A percentile compares a stretch with the other conserved stretches of the same genome.
phyloP scores from a whole-genome alignment of 2,329 filamentous ascomycete genomes.

The Arachnomyces sp. region DNA sequence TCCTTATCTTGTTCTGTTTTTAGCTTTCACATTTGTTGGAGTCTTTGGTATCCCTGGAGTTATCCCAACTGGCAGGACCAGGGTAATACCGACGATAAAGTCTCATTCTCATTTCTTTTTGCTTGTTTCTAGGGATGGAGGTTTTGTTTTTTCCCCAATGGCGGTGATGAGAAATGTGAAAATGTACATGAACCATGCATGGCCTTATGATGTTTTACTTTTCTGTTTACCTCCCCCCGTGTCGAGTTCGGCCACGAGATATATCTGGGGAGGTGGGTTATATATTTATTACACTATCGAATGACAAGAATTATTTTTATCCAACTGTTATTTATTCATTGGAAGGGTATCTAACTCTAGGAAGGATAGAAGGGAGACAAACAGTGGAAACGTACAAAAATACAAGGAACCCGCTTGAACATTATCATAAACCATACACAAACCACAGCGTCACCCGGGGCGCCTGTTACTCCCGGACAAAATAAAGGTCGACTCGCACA shows the following conservation, averaged over 20 bases:
- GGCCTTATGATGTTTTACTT: slow-evolving; percentile 25
- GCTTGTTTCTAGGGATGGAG: slow-evolving; percentile 20
- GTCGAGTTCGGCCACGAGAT: slow-evolving; percentile 12
- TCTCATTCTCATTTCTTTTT: slow-evolving; percentile 15
- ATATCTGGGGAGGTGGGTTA: not conserved
- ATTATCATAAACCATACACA: not conserved
- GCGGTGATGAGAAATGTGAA: slow-evolving; percentile 28
- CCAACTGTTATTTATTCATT: slow-evolving; percentile 1
- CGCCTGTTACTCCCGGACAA: not conserved
- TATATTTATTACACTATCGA: slow-evolving; percentile 12
- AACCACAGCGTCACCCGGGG: too few species aligned
- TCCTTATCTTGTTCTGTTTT: slow-evolving; percentile 6
- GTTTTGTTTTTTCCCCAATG: slow-evolving; percentile 21
- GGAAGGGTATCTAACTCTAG: not conserved
- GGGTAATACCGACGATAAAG: not conserved
- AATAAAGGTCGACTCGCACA: not conserved
- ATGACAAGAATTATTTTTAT: slow-evolving; percentile 12
- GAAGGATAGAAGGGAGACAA: not conserved
- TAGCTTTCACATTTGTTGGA: slow-evolving; percentile 8
- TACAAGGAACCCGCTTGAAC: slow-evolving; percentile 4
- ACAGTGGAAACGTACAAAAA: slow-evolving; percentile 4
- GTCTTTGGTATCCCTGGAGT: slow-evolving; percentile 13
- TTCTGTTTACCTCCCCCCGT: slow-evolving; percentile 13
- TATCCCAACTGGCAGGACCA: too few species aligned
- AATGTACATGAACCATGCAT: slow-evolving; percentile 33